Conservation (phyloP, 2,329 filamentous ascomycete genomes). For the Neofusicoccum cordaticola region DNA sequence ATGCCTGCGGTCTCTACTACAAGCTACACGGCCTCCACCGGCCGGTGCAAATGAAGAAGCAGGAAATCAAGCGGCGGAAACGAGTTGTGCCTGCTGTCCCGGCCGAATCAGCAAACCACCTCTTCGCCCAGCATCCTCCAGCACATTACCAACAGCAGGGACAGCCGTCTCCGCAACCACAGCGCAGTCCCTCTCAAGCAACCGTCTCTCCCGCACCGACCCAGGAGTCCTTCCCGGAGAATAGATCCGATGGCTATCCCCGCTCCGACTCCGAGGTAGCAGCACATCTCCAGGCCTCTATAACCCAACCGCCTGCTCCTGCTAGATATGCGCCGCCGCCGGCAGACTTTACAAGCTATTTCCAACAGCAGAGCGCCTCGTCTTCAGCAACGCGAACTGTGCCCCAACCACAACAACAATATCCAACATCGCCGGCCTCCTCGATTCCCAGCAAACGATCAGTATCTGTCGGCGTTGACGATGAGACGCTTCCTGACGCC, state of each 20-base stretch:
- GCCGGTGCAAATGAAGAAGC: constrained; percentile 98
- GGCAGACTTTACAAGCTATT: constrained; percentile 15
- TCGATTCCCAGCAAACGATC: constrained; percentile 17
- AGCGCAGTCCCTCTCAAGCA: constrained; percentile 9
- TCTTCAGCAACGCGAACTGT: background rate
- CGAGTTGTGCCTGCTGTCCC: constrained; percentile 67
- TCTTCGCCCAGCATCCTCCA: constrained; percentile 14
- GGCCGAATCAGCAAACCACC: constrained; percentile 5
- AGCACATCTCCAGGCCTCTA: constrained; percentile 11
- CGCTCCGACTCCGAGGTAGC: constrained; percentile 14
- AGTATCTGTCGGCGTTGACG: background rate
- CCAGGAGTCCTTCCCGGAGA: constrained; percentile 10
- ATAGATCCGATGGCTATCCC: constrained; percentile 1
- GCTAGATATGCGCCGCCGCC: constrained; percentile 8
- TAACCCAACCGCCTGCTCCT: background rate
- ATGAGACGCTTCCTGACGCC: constrained; percentile 4
- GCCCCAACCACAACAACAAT: constrained; percentile 10
- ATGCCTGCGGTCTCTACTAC: constrained; percentile 86
- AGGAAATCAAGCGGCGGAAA: constrained; percentile 93
- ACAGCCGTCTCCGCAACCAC: background rate
- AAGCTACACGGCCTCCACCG: constrained; percentile 93
- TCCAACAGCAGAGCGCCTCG: background rate
- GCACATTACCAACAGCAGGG: constrained; percentile 9
- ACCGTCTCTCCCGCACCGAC: constrained; percentile 6
- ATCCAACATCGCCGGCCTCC: constrained; percentile 12